A percentile compares a stretch with the other conserved stretches of the same genome.
Evolutionary conservation across 164 flowering plant species (phyloP).

Genomic region (Magnolia kwangsiensis): DNA sequence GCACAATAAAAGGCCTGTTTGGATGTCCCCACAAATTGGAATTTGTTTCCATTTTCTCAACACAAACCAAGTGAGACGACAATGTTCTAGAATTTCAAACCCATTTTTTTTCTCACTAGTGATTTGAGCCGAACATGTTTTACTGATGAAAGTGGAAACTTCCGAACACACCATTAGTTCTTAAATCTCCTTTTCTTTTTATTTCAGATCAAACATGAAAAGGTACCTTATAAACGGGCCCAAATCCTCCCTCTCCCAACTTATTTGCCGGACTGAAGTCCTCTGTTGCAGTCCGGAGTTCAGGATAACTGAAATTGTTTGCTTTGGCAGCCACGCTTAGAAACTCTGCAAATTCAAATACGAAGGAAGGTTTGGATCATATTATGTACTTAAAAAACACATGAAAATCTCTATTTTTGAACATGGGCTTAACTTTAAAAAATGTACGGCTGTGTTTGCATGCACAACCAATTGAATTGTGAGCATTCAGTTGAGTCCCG

Average conservation of each 20-base stretch:
- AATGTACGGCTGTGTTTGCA: too few relatives aligned
- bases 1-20: not conserved
- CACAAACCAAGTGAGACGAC: not conserved
- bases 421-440: too few relatives aligned
- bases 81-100: not conserved
- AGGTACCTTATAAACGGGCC: constrained; percentile 74
- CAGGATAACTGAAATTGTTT: constrained; percentile 60
- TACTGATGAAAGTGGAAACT: not conserved
- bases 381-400: not conserved
- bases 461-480: not conserved
- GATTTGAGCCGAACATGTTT: too few relatives aligned
- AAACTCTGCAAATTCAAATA: constrained; percentile 42
- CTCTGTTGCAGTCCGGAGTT: constrained; percentile 60
- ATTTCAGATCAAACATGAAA: not conserved
- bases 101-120: not conserved
- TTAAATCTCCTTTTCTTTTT: too few relatives aligned
- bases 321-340: constrained; percentile 54
- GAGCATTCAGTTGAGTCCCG: not conserved
- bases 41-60: not conserved
- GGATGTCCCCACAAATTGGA: not conserved
- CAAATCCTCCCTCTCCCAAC: constrained; percentile 93
- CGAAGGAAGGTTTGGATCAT: not conserved
- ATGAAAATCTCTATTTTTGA: too few relatives aligned
- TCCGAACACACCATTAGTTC: not conserved
- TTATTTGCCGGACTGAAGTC: constrained; percentile 66